Evolutionary conservation across 2,329 filamentous ascomycete species (phyloP).

Genomic region (Venturiaceae sp.): DNA sequence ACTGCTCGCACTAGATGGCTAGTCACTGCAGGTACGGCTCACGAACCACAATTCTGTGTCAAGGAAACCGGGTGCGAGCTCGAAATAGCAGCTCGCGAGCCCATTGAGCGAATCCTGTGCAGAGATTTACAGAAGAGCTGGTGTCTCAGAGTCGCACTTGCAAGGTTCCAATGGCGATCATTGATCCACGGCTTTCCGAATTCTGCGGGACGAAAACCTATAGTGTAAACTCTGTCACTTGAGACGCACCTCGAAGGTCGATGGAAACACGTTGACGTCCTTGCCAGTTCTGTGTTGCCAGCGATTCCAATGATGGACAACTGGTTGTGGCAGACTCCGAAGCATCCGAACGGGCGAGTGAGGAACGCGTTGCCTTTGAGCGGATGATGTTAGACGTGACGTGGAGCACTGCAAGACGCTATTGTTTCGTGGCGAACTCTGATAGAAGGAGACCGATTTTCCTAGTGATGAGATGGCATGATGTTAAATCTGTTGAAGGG

Average conservation of each 20-base stretch:
- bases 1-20: not conserved
- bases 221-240: not conserved
- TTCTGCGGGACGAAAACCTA: not conserved
- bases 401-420: not conserved
- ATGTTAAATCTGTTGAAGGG: not conserved
- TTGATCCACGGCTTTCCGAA: not conserved
- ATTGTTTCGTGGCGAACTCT: not conserved
- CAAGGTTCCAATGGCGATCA: not conserved
- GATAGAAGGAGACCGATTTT: not conserved
- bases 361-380: not conserved
- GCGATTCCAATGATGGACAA: not conserved
- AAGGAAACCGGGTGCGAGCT: not conserved
- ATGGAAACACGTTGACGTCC: not conserved
- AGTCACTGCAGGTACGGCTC: not conserved
- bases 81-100: not conserved
- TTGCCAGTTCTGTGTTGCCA: not conserved
- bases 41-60: not conserved
- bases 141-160: not conserved
- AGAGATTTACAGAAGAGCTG: not conserved
- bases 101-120: not conserved
- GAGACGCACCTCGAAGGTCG: not conserved
- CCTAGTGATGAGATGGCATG: not conserved
- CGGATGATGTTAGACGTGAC: not conserved
- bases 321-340: not conserved
- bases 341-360: not conserved